Base-by-base conservation (phyloP, 805 yeast genomes). In the Saccharomycopsis malanga region DNA sequence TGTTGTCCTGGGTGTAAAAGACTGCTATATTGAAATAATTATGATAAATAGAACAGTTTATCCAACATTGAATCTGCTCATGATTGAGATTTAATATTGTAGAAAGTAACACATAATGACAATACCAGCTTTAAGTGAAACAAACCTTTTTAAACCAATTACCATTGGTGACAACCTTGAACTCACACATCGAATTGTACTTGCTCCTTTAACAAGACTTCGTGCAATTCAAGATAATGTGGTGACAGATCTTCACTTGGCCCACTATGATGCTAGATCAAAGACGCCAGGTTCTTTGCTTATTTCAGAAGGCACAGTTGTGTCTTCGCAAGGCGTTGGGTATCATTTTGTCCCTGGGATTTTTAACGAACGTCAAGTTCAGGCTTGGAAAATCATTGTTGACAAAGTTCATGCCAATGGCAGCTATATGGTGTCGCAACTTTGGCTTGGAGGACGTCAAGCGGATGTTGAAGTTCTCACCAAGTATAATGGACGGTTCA, bases 181-280 rank as follows among this genome's bases (percentile, higher is more conserved):
- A 9, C 52, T 71, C 14, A 38, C 57, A 14, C 68, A 74, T 59
- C 60, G 79, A 38, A 53, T 74, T 10, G 77, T 61, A 1, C 58
- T 64, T 42, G 70, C 81, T 1, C 83, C 83, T 25, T 62, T 75
- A 44, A 74, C 81, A 17, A 62, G 82, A 49, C 45, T 56, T 45
- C 63, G 81, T 46, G 61, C 65, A 36, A 55, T 59, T 3, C 56
- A 55, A 4, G 63, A 65, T 39, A 64, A 62, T 49, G 64, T 66
- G 24, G 74, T 79, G 9, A 64, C 63, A 71, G 76, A 73, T 32
- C 66, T 74, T 48, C 66, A 71, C 50, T 57, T 62, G n/a, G 66
- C 70, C 49, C 79, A 81, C 60, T 82, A 82, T 57, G 66, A 58
- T 20, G 76, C 76, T 54, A 69, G 86, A 54, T 72, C 86, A 0